Base-by-base conservation (phyloP, 2,329 filamentous ascomycete genomes). In the Scytalidium sp. region DNA sequence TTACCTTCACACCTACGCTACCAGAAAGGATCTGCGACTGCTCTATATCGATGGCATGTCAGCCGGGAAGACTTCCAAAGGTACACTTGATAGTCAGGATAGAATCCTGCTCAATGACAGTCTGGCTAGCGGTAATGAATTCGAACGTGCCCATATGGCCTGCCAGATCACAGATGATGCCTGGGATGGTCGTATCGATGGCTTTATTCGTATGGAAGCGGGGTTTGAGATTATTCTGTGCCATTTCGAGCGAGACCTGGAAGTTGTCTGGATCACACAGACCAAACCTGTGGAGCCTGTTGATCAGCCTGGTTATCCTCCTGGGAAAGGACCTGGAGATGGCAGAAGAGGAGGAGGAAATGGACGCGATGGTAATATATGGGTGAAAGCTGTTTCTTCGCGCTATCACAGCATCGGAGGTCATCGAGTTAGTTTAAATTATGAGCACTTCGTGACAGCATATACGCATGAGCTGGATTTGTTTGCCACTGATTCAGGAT, bases 181-280 rank as follows among this genome's bases (percentile, higher is more conserved):
- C 9, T 65, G 41, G 51, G 65, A 58, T 47, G 80, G 64, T 84
- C 79, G 79, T 9, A 72, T 87, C n/a, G 80, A 88, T 57, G 84
- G 83, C 0, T 71, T 88, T 19, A 65, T 89, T 2, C 76, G 85
- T 10, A 84, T 84, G 75, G 86, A 90, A 60, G 75, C 77, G 17
- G 86, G 86, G 0, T 88, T 88, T 56, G 86, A 90, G 64, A 73
- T 87, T 47, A 85, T 89, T 45, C 70, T 85, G 19, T 90, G 85
- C 62, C 70, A 84, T 47, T 89, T 90, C 42, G 55, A 57, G 9
- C 55, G 68, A 11, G 56, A 56, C 1, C 32, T 65, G 39, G 25
- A 29, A 13, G 25, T 29, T 29, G 25, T 29, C 8, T 13, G 25
- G 13, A 29, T 29, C 40, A 41, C 40, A 13, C 25, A 29, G 25